These are phyloP conservation scores for Quercus lobata DNA, from an alignment of 331 rosid genomes.

Conservation along the genomic window DNA sequence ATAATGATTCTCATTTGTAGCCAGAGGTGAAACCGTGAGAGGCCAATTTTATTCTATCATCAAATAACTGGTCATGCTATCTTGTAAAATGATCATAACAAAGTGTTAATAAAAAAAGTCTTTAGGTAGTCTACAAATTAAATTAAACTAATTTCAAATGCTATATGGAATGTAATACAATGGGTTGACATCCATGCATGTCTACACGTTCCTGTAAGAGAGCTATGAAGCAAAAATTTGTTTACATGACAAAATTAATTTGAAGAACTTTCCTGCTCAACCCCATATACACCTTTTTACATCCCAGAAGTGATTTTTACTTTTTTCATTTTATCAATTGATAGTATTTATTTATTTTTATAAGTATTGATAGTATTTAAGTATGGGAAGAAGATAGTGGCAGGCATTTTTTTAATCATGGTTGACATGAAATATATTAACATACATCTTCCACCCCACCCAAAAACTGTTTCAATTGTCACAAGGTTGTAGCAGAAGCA, in stretches of 20 bases:
- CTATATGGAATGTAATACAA: background rate
- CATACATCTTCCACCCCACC: slow-evolving; percentile 10
- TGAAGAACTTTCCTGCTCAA: background rate
- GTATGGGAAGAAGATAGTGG: background rate
- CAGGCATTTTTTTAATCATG: background rate
- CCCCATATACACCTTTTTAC: background rate
- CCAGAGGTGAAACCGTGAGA: too few species aligned
- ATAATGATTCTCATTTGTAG: too few species aligned
- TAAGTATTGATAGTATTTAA: too few species aligned
- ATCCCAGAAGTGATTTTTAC: background rate
- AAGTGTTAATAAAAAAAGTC: background rate
- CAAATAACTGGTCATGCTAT: too few species aligned
- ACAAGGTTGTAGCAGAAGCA: slow-evolving; percentile 33
- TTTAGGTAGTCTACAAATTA: background rate
- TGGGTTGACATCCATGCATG: background rate
- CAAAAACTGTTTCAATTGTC: slow-evolving; percentile 5
- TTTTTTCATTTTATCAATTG: background rate
- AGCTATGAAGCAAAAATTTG: background rate
- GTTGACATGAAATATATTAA: background rate
- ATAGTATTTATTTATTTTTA: too few species aligned
- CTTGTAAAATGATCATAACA: too few species aligned
- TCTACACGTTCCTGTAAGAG: background rate
- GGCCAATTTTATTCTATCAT: too few species aligned
- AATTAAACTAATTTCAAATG: background rate
- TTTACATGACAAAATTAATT: background rate